A percentile compares a stretch with the other conserved stretches of the same genome.
Conservation (phyloP, 2,329 filamentous ascomycete species). For the Hymenoscyphus occultus region DNA sequence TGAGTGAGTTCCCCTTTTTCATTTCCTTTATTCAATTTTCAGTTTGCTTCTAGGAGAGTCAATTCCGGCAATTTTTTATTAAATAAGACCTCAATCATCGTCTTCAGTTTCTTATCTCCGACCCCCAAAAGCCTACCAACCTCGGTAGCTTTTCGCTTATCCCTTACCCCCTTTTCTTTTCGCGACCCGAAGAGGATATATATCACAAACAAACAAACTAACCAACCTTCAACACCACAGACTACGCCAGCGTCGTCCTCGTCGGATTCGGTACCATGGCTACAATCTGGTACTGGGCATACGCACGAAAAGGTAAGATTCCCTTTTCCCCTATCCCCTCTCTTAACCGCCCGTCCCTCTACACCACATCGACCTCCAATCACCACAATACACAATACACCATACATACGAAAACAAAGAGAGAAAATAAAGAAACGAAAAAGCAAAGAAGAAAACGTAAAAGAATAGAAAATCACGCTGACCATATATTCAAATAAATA, state of each 20-base stretch:
- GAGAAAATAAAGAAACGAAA: too few relatives aligned
- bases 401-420: too few relatives aligned
- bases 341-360: neutral
- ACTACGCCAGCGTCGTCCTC: constrained; percentile 48
- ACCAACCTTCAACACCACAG: neutral
- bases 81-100: too few relatives aligned
- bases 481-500: too few relatives aligned
- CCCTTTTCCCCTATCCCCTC: neutral
- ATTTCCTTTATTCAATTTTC: neutral
- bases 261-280: constrained; percentile 51
- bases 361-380: too few relatives aligned
- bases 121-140: too few relatives aligned
- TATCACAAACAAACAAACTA: neutral
- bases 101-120: too few relatives aligned
- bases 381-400: too few relatives aligned
- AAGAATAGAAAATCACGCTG: too few relatives aligned
- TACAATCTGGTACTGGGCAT: constrained; percentile 48
- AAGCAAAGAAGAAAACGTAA: too few relatives aligned
- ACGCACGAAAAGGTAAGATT: constrained; percentile 49
- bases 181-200: neutral
- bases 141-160: neutral
- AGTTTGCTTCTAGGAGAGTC: neutral
- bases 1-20: constrained; percentile 42
- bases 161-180: neutral
- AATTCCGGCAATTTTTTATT: neutral